Conservation (phyloP, 2,329 filamentous ascomycete species). For the Claviceps cyperi region DNA sequence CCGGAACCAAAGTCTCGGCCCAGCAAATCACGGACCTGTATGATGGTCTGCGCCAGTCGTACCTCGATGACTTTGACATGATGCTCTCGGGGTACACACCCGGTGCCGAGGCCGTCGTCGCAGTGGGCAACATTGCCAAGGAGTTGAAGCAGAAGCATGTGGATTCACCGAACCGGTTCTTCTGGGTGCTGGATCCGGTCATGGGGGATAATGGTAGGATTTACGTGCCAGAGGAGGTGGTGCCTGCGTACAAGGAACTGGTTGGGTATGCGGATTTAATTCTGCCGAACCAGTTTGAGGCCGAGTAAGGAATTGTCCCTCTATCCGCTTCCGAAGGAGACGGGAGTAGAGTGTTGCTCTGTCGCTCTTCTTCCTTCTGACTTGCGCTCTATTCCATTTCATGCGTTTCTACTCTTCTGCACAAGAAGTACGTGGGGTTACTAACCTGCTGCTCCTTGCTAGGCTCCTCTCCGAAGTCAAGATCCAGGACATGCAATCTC, state of each 20-base stretch:
- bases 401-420: background rate
- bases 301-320: conserved; percentile 54
- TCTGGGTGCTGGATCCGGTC: conserved; percentile 95
- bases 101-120: conserved; percentile 67
- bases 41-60: conserved; percentile 66
- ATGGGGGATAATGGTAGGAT: conserved; percentile 93
- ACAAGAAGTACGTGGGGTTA: background rate
- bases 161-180: conserved; percentile 60
- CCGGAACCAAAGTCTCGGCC: conserved; percentile 68
- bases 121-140: conserved; percentile 69
- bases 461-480: conserved; percentile 75
- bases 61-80: conserved; percentile 82
- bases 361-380: background rate
- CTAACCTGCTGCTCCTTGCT: background rate
- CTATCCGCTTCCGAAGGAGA: background rate
- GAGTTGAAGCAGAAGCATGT: conserved; percentile 58
- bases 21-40: conserved; percentile 76
- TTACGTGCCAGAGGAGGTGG: conserved; percentile 83
- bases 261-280: conserved; percentile 78
- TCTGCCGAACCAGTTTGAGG: conserved; percentile 92
- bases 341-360: background rate
- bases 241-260: conserved; percentile 75
- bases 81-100: conserved; percentile 92
- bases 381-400: background rate
- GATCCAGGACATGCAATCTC: conserved; percentile 59